Evolutionary conservation across 2,329 filamentous ascomycete species (phyloP).

Genomic region (Epichloe scottii): DNA sequence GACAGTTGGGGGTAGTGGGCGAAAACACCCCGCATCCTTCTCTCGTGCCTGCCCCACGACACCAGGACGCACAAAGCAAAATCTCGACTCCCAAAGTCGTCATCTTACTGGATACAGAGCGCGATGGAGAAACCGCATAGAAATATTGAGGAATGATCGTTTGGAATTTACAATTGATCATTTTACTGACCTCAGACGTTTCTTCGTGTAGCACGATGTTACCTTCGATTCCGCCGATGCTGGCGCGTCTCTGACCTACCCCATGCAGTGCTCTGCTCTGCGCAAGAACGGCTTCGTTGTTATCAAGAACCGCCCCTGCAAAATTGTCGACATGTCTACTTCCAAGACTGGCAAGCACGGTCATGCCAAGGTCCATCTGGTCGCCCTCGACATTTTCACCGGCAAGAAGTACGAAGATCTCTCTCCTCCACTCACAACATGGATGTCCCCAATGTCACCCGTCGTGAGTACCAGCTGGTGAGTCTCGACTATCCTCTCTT

Average conservation of each 20-base stretch:
- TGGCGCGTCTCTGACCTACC: constrained; percentile 86
- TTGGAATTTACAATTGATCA: background rate
- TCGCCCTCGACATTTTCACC: constrained; percentile 98
- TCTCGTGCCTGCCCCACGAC: constrained; percentile 23
- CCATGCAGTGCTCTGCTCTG: constrained; percentile 99
- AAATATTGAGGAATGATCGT: background rate
- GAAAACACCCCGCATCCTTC: constrained; percentile 36
- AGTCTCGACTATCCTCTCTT: constrained; percentile 23
- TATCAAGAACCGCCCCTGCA: constrained; percentile 98
- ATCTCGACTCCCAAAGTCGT: background rate
- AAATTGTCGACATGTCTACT: constrained; percentile 99
- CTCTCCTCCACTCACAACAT: constrained; percentile 93
- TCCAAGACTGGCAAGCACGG: constrained; percentile 99
- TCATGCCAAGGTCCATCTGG: constrained; percentile 99
- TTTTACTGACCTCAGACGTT: constrained; percentile 8
- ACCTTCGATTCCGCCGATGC: constrained; percentile 90
- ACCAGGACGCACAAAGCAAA: constrained; percentile 8
- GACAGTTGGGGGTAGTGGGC: constrained; percentile 14
- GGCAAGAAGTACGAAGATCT: constrained; percentile 99
- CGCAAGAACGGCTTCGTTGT: constrained; percentile 98
- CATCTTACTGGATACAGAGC: too few species aligned
- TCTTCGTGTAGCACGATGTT: constrained; percentile 44
- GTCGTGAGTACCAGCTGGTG: constrained; percentile 89
- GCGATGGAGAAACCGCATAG: background rate
- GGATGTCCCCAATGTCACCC: constrained; percentile 90